Evolutionary conservation across 2,329 filamentous ascomycete genomes (phyloP).

Genomic region (Rhinocladiella similis): DNA sequence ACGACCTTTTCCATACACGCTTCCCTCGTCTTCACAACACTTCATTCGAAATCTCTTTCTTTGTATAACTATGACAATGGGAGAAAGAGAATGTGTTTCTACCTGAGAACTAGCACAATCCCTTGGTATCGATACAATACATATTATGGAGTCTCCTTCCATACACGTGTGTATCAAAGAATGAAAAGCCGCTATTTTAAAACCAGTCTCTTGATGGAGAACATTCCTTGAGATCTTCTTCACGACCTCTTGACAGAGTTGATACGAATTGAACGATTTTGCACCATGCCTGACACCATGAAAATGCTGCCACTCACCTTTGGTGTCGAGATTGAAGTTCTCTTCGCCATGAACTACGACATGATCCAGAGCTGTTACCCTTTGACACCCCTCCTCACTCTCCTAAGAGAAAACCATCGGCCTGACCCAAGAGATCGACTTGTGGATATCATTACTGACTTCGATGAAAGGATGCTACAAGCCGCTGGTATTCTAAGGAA

Average conservation of each 20-base stretch:
- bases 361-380: background rate
- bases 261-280: background rate
- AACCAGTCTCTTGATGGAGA: too few species aligned
- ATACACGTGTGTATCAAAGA: too few species aligned
- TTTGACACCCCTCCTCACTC: background rate
- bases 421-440: background rate
- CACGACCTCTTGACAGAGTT: background rate
- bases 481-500: constrained; percentile 7
- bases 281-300: background rate
- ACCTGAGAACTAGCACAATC: too few species aligned
- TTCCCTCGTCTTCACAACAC: too few species aligned
- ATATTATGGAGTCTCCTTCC: too few species aligned
- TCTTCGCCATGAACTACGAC: constrained; percentile 9
- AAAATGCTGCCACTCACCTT: constrained; percentile 11
- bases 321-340: constrained; percentile 19
- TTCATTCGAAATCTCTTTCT: too few species aligned
- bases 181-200: too few species aligned
- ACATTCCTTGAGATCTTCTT: background rate
- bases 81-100: too few species aligned
- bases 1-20: background rate
- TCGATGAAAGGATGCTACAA: background rate
- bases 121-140: too few species aligned
- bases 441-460: background rate
- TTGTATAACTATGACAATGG: background rate
- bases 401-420: background rate